Conservation (phyloP, 768 basidiomycete species). For the Favolaschia claudopus region DNA sequence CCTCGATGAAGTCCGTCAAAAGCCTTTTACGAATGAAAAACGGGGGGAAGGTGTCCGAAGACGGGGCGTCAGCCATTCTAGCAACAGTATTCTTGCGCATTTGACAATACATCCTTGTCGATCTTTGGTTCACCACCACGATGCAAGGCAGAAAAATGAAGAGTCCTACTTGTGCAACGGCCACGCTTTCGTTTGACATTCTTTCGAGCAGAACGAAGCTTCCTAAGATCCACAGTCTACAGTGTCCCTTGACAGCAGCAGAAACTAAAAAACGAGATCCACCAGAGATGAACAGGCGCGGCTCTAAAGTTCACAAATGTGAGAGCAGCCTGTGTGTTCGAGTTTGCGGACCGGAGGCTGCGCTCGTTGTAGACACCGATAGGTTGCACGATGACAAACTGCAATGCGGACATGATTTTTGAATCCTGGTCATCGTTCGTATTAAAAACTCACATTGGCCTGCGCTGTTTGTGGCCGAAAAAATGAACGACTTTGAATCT, state of each 20-base stretch:
- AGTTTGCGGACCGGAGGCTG: conserved; percentile 6
- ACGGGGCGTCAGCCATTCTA: conserved; percentile 5
- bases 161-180: conserved; percentile 13
- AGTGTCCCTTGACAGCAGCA: no score
- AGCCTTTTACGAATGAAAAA: conserved; percentile 14
- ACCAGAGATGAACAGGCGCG: conserved; percentile 6
- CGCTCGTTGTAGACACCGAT: conserved; percentile 12
- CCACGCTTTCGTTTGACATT: conserved; percentile 18
- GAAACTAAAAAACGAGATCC: conserved; percentile 10
- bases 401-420: no score
- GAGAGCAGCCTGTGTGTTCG: conserved; percentile 2
- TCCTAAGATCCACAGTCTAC: no score
- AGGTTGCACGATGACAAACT: conserved; percentile 2
- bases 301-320: conserved; percentile 11
- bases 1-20: conserved; percentile 21
- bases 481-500: no score
- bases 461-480: no score
- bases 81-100: conserved; percentile 2
- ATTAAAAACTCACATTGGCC: no score
- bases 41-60: conserved; percentile 4
- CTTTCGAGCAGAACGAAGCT: conserved; percentile 18
- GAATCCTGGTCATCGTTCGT: no score
- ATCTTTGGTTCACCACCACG: not conserved
- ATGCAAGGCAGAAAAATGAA: not conserved
- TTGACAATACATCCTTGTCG: conserved; percentile 5